Base-by-base conservation (phyloP, 257 asterid species). In the Knoxia roxburghii region DNA sequence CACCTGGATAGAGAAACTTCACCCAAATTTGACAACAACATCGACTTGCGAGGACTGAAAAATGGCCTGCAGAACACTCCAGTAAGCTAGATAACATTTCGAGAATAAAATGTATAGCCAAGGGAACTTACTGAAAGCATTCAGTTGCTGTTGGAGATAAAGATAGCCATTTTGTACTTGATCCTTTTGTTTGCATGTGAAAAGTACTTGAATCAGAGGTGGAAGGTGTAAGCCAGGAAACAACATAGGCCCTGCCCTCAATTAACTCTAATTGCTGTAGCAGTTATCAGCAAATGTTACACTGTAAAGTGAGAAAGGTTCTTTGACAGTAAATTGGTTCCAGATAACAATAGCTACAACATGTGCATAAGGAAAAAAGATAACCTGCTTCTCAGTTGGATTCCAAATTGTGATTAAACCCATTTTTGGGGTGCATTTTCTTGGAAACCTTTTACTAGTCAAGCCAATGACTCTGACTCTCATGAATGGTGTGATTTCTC, bases 341-440 rank as follows among this genome's bases (percentile, higher is more conserved):
- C 56, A 46, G n/a, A 45, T 27, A 40, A 67, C 56, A 26, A 37
- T 37, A 9, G 26, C 23, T 32, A 62, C 24, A 4, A 56, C 40
- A 18, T 9, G 27, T 58, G 64, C 45, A 58, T 14, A 30, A 32
- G 45, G 20, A 30, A 15, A 29, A 43, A 26, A 53, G 29, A 46
- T 70, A 70, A 94, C 99, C 96, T 88, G 96, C 61, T 88, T 84
- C 82, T 83, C 90, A 29, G 96, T 88, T 48, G 99, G 99, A 68
- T 82, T 81, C 99, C 99, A 94, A 67, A 94, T 83, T n/a, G 96
- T 90, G 68, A 94, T 83, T 78, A 94, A 71, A 79, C 99, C 99
- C 71, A 76, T 79, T 64, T 55, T 73, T 4, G 78, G 78, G 70
- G 55, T 26, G 73, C 69, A 27, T 61, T 78, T 81, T 61, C 20